Percentiles rank a stretch among this genome's conserved stretches.
Conservation (phyloP, 768 basidiomycete genomes). For the Boletus rubescentipes region DNA sequence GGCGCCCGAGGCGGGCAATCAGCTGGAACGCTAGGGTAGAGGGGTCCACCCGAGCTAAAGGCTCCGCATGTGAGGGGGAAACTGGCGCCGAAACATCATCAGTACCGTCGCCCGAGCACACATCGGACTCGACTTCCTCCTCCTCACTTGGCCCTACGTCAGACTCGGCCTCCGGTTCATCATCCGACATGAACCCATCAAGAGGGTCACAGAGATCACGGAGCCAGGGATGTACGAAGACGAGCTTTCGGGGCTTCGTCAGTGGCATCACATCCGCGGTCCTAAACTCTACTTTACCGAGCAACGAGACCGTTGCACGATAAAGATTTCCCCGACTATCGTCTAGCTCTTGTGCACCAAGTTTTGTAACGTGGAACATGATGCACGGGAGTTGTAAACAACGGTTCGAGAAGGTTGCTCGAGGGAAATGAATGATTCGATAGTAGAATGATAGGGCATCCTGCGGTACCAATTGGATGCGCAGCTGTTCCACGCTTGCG, state of each 20-base stretch:
- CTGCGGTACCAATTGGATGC: background rate
- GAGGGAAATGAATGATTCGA: background rate
- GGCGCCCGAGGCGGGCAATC: too few species aligned
- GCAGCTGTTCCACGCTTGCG: background rate
- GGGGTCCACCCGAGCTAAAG: too few species aligned
- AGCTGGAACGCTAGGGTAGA: too few species aligned
- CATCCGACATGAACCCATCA: background rate
- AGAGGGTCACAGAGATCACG: background rate
- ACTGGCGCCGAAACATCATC: too few species aligned
- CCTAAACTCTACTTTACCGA: conserved; percentile 4
- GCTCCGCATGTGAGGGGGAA: too few species aligned
- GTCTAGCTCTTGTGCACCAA: background rate
- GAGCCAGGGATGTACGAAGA: conserved; percentile 13
- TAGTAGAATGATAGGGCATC: background rate
- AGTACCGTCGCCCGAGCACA: too few species aligned
- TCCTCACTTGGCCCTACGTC: background rate
- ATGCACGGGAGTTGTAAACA: background rate
- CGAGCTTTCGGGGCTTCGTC: background rate
- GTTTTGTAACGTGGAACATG: background rate
- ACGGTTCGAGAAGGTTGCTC: background rate
- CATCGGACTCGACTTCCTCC: too few species aligned
- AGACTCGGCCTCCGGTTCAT: background rate
- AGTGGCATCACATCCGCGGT: background rate
- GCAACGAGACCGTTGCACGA: background rate
- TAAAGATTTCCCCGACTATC: background rate